phyloP scores from a whole-genome alignment of 225 moss, liverwort and hornwort genomes.

The Takakia lepidozioides region DNA sequence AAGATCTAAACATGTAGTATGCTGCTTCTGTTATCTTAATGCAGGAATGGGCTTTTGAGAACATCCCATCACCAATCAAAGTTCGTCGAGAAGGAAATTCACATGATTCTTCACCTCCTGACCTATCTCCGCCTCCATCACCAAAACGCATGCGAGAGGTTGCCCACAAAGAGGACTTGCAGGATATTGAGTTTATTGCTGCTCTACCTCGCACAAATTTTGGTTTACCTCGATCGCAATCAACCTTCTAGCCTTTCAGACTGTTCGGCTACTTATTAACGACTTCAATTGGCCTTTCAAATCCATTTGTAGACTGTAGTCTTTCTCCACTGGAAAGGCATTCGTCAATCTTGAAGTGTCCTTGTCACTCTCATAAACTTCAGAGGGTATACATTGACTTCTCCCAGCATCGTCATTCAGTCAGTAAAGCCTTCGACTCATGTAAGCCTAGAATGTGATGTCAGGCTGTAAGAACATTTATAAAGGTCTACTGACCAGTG shows the following conservation, averaged over 20 bases:
- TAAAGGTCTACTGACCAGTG: too few relatives aligned
- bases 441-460: too few relatives aligned
- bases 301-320: too few relatives aligned
- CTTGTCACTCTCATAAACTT: too few relatives aligned
- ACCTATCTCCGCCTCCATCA: slow-evolving; percentile 60
- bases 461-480: too few relatives aligned
- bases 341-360: too few relatives aligned
- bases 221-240: slow-evolving; percentile 47
- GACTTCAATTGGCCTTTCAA: too few relatives aligned
- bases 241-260: slow-evolving; percentile 36
- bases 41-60: slow-evolving; percentile 51
- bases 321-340: too few relatives aligned
- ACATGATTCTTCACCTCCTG: slow-evolving; percentile 32
- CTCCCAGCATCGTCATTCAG: too few relatives aligned
- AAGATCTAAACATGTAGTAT: too few relatives aligned
- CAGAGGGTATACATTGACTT: too few relatives aligned
- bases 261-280: background rate
- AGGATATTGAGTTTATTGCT: slow-evolving; percentile 50
- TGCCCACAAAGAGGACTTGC: slow-evolving; percentile 41
- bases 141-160: slow-evolving; percentile 64
- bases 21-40: slow-evolving; percentile 4
- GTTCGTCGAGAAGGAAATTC: slow-evolving; percentile 32
- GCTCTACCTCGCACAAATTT: slow-evolving; percentile 45
- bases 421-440: too few relatives aligned
- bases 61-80: slow-evolving; percentile 57